phyloP scores from a whole-genome alignment of 345 rosid species.

The Eucalyptus victrix region DNA sequence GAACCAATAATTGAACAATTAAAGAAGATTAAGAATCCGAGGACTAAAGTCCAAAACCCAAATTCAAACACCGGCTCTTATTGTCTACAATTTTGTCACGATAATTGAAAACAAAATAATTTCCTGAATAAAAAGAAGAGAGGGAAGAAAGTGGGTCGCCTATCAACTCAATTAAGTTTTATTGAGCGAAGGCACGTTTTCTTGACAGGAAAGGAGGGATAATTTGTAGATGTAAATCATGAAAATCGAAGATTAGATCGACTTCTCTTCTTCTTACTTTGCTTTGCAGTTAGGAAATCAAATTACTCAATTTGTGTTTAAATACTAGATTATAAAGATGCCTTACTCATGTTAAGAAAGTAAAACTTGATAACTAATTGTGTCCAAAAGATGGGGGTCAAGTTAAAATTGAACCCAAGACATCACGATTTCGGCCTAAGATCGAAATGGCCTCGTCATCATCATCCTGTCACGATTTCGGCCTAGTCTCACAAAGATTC shows the following conservation, averaged over 20 bases:
- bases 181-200: not conserved
- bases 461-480: not conserved
- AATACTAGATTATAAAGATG: not conserved
- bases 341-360: not conserved
- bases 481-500: not conserved
- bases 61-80: too few relatives aligned
- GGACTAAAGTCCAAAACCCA: too few relatives aligned
- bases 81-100: too few relatives aligned
- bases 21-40: too few relatives aligned
- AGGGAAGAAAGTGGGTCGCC: too few relatives aligned
- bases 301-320: not conserved
- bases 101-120: too few relatives aligned
- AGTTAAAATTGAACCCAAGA: not conserved
- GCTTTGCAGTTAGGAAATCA: not conserved
- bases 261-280: not conserved
- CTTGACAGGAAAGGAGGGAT: not conserved
- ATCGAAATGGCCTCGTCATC: not conserved
- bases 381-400: not conserved
- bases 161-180: not conserved
- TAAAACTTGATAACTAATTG: not conserved
- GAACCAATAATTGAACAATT: too few relatives aligned
- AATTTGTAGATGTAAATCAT: not conserved
- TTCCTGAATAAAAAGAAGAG: too few relatives aligned
- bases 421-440: not conserved
- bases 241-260: not conserved